Percentiles rank a stretch among this genome's conserved stretches.
These are phyloP conservation scores for Aurifilum marmelostoma DNA, from an alignment of 2,329 filamentous ascomycete genomes.

Conservation along the genomic window DNA sequence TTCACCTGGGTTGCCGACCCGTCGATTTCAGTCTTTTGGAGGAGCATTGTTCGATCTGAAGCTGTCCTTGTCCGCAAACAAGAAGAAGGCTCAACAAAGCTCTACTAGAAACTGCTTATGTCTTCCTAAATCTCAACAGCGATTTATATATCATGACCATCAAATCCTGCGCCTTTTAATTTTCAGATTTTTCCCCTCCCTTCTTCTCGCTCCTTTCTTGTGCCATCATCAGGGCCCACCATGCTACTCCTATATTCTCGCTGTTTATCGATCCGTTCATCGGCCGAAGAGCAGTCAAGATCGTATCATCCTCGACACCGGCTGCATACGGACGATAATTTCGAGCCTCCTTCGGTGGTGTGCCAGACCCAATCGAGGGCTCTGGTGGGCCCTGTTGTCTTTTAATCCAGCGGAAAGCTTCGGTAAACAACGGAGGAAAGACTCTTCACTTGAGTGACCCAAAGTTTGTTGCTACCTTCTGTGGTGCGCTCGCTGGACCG, in stretches of 20 bases:
- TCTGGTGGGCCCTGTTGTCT: background rate
- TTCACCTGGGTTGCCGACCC: background rate
- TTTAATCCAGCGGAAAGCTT: background rate
- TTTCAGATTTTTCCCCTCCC: background rate
- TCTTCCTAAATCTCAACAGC: too few relatives aligned
- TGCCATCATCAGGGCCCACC: background rate
- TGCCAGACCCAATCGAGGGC: background rate
- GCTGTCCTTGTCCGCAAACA: background rate
- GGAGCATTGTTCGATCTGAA: background rate
- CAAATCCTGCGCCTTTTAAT: background rate
- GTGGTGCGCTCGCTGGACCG: background rate
- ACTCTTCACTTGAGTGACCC: background rate
- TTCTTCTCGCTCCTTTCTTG: too few relatives aligned
- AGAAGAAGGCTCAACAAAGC: too few relatives aligned
- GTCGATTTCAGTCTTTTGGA: background rate
- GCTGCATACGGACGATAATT: background rate
- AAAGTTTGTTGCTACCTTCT: background rate
- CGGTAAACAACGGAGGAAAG: conserved; percentile 5
- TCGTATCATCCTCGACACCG: background rate
- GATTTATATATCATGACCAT: background rate
- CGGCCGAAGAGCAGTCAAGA: background rate
- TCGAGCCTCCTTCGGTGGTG: background rate
- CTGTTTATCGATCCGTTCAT: background rate
- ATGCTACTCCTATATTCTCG: background rate
- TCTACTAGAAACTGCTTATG: too few relatives aligned